Evolutionary conservation across 2,329 filamentous ascomycete species (phyloP).

Genomic region (Cryphonectria parasitica): DNA sequence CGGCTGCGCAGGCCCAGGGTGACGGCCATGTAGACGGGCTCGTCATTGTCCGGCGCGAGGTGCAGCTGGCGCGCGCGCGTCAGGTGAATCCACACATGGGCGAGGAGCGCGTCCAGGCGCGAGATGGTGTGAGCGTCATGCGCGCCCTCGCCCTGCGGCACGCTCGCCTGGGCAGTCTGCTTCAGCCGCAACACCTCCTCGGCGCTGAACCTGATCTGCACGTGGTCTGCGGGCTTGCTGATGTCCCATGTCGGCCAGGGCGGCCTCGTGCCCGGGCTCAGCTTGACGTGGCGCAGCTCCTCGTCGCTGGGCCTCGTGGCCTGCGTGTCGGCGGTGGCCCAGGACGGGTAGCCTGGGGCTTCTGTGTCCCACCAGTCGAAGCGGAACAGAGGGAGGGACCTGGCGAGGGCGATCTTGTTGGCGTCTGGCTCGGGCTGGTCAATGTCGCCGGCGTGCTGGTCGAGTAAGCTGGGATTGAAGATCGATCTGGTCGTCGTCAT

Average conservation of each 20-base stretch:
- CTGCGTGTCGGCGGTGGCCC: conserved; percentile 33
- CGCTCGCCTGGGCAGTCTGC: conserved; percentile 27
- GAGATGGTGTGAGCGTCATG: conserved; percentile 36
- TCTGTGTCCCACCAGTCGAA: conserved; percentile 51
- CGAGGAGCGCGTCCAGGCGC: conserved; percentile 49
- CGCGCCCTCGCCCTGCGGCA: not conserved
- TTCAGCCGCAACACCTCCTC: conserved; percentile 43
- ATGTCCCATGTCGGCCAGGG: conserved; percentile 50
- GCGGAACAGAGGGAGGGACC: conserved; percentile 48
- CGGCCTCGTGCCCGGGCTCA: conserved; percentile 40
- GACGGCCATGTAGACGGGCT: conserved; percentile 43
- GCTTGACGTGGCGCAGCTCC: not conserved
- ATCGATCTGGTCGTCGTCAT: conserved; percentile 32
- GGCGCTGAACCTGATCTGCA: conserved; percentile 44
- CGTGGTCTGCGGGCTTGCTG: conserved; percentile 37
- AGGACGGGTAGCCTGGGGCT: conserved; percentile 38
- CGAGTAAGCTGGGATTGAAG: conserved; percentile 47
- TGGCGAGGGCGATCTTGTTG: conserved; percentile 36
- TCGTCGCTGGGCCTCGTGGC: conserved; percentile 33
- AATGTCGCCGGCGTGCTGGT: conserved; percentile 38
- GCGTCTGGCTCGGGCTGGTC: conserved; percentile 34
- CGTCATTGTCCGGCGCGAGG: conserved; percentile 29
- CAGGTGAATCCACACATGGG: conserved; percentile 50
- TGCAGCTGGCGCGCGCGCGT: conserved; percentile 43
- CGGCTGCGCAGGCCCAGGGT: conserved; percentile 46